A percentile compares a stretch with the other conserved stretches of the same genome.
These are phyloP conservation scores for Phytophthora foliorum DNA, from an alignment of 352 stramenopile species.

Conservation along the genomic window DNA sequence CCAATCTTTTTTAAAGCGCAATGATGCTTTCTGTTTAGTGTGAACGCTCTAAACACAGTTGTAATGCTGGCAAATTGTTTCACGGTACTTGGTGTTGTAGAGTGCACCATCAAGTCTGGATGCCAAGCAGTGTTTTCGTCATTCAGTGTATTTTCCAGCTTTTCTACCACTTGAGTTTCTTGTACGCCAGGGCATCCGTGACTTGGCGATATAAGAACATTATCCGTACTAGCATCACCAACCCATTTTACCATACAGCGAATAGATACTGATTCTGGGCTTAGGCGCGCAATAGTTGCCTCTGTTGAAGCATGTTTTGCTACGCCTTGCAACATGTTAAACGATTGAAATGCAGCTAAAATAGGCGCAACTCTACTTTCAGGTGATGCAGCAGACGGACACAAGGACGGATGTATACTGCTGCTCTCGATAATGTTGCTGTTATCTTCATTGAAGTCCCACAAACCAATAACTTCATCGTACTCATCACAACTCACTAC, in stretches of 20 bases:
- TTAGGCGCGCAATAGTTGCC: neutral
- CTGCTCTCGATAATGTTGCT: too few species aligned
- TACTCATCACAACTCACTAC: too few species aligned
- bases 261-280: neutral
- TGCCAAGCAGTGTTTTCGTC: neutral
- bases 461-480: too few species aligned
- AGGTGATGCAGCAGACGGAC: too few species aligned
- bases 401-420: too few species aligned
- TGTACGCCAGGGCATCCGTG: too few species aligned
- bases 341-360: too few species aligned
- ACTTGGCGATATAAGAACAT: neutral
- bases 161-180: neutral
- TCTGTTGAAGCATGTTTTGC: too few species aligned
- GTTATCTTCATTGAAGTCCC: too few species aligned
- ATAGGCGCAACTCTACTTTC: too few species aligned
- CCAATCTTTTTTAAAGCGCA: neutral
- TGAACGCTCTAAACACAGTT: neutral
- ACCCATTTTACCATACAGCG: neutral
- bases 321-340: too few species aligned
- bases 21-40: neutral
- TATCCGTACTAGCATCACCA: neutral
- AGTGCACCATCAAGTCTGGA: neutral
- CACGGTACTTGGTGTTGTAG: neutral
- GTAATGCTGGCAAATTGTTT: neutral
- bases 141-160: neutral